Percentiles rank a stretch among this genome's conserved stretches.
Evolutionary conservation across 2,329 filamentous ascomycete genomes (phyloP).

Genomic region (Hymenoscyphus fructigenus): DNA sequence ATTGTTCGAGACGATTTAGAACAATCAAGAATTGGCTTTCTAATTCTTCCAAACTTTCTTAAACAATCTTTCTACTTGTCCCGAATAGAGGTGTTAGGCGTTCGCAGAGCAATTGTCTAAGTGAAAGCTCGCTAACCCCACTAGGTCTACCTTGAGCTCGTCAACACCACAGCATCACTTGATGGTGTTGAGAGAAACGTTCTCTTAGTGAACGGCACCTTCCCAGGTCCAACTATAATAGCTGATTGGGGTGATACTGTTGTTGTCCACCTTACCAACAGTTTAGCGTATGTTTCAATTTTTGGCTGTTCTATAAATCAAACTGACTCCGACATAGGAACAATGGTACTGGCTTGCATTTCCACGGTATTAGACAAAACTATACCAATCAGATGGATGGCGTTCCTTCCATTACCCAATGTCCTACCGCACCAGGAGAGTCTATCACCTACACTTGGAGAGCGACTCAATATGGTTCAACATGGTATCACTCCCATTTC

Average conservation of each 20-base stretch:
- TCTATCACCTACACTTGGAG: conserved; percentile 27
- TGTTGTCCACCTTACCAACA: conserved; percentile 65
- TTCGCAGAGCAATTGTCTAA: too few species aligned
- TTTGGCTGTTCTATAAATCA: too few species aligned
- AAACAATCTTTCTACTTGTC: too few species aligned
- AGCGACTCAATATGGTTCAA: conserved; percentile 44
- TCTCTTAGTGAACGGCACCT: conserved; percentile 39
- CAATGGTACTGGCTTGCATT: conserved; percentile 46
- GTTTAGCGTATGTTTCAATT: conserved; percentile 37
- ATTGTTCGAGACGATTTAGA: too few species aligned
- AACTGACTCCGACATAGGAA: conserved; percentile 38
- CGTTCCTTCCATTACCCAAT: conserved; percentile 45
- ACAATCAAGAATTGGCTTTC: too few species aligned
- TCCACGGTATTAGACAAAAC: conserved; percentile 48
- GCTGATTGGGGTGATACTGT: conserved; percentile 21
- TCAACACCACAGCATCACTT: conserved; percentile 31
- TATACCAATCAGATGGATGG: conserved; percentile 45
- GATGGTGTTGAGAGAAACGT: conserved; percentile 52
- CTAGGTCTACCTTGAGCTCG: conserved; percentile 29
- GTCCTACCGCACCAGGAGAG: conserved; percentile 56
- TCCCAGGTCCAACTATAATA: conserved; percentile 36
- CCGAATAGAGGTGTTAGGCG: too few species aligned
- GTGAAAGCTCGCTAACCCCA: too few species aligned
- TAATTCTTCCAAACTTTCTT: too few species aligned
- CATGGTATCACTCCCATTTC: conserved; percentile 62